Evolutionary conservation across 139 green algal genomes (phyloP).

Genomic region (Chlorella ohadii): DNA sequence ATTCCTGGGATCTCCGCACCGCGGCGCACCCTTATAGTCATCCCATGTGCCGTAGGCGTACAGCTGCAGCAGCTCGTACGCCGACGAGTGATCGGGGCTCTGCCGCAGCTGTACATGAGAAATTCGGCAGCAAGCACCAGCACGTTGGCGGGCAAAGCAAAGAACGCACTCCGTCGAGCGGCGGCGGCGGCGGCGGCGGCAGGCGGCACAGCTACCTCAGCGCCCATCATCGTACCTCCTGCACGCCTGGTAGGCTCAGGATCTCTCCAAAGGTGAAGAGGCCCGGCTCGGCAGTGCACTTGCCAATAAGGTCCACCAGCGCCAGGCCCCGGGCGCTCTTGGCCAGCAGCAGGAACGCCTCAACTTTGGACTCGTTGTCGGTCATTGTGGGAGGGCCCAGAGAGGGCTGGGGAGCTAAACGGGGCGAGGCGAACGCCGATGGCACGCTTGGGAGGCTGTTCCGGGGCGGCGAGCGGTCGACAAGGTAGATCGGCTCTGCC

Average conservation of each 20-base stretch:
- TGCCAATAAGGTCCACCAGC: conserved; percentile 71
- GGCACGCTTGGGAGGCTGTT: no score
- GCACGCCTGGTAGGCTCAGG: conserved; percentile 71
- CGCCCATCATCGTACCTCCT: no score
- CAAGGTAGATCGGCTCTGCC: no score
- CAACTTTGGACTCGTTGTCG: conserved; percentile 56
- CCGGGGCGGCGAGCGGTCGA: no score
- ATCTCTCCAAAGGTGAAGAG: conserved; percentile 93
- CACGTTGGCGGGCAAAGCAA: neutral
- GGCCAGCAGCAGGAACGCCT: conserved; percentile 78
- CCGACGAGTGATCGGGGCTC: conserved; percentile 39
- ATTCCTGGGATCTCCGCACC: neutral
- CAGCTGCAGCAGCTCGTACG: conserved; percentile 70
- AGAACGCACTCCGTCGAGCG: neutral
- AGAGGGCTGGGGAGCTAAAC: no score
- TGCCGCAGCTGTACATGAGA: conserved; percentile 50
- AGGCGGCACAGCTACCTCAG: neutral
- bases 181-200: neutral
- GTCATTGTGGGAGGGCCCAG: no score
- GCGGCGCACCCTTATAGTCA: conserved; percentile 75
- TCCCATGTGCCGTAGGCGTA: conserved; percentile 88
- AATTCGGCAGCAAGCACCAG: neutral
- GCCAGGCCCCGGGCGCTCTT: conserved; percentile 66
- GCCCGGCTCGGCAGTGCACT: conserved; percentile 79
- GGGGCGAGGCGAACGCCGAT: no score